Evolutionary conservation across 1,284 basidiomycete genomes (phyloP), one percentile per base, ranked within the genome.

Genomic region (Chalciporus sp.): DNA sequence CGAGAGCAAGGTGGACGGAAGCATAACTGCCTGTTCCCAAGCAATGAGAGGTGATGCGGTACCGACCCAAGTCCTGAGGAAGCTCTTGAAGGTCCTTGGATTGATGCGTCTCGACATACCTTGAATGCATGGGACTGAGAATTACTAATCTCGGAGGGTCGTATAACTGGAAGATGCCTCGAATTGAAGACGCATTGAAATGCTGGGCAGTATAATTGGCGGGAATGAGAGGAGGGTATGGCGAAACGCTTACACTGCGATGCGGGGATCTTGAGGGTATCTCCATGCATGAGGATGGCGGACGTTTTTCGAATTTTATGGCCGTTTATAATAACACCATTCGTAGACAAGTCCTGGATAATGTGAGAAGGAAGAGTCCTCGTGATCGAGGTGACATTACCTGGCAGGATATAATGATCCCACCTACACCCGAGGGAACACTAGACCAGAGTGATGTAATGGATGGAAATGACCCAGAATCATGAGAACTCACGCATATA

Each of bases 11-110:
- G 65, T 92, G 84, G 2, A 94, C 88, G 0, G 82, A 86, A 0
- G 90, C 89, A 69, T 91, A 93, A n/a, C 85, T 84, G 1, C 92
- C 92, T 27, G 81, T 85, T 47, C 89, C 89, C 11, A 92, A 77
- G 59, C 84, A 87, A 59, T 91, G 87, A 1, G 86, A 84, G 17
- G 85, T 88, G 19, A 92, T 82, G 14, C 82, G 71, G 65, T 87
- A 90, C 42, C 75, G 73, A 19, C 86, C 87, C 35, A 92, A 76
- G 48, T 66, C 70, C 79, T 81, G 52, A 42, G 53, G 20, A 77
- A 50, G 20, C 46, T 12, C 41, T 55, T 42, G 56, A 12, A 2
- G 26, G 37, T 8, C 33, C 59, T 49, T 49, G 49, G 31, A 19
- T 37, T 16, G 57, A 41, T 35, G 16, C 44, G 33, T 47, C 19